Percentiles rank a stretch among this genome's conserved stretches.
Conservation (phyloP, 2,329 filamentous ascomycete species). For the Penicillium sp. region DNA sequence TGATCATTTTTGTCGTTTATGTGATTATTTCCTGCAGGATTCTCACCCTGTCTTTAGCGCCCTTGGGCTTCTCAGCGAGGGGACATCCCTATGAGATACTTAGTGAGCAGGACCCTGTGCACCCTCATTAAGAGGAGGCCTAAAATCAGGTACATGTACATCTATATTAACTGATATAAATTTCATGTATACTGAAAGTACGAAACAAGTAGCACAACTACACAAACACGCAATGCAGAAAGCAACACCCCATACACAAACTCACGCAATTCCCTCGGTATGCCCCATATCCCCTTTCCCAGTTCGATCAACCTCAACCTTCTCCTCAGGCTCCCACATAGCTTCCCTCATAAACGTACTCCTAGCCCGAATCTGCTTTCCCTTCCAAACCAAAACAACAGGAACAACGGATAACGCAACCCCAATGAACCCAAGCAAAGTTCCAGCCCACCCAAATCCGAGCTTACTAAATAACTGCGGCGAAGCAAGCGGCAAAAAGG, state of each 20-base stretch:
- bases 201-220: background rate
- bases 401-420: constrained; percentile 41
- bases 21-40: too few relatives aligned
- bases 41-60: too few relatives aligned
- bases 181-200: too few relatives aligned
- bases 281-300: constrained; percentile 4
- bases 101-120: too few relatives aligned
- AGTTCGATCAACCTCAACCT: constrained; percentile 10
- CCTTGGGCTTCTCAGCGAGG: too few relatives aligned
- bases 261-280: background rate
- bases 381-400: constrained; percentile 43
- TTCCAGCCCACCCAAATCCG: constrained; percentile 46
- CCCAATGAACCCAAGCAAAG: constrained; percentile 45
- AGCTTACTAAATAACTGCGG: constrained; percentile 42
- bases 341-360: constrained; percentile 31
- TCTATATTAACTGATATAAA: too few relatives aligned
- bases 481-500: constrained; percentile 47
- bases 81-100: too few relatives aligned
- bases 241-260: background rate
- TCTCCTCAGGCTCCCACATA: constrained; percentile 19
- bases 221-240: background rate
- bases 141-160: too few relatives aligned
- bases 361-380: constrained; percentile 37
- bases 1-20: too few relatives aligned
- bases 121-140: too few relatives aligned